Conservation (phyloP, 345 rosid species). For the Populus euphratica region DNA sequence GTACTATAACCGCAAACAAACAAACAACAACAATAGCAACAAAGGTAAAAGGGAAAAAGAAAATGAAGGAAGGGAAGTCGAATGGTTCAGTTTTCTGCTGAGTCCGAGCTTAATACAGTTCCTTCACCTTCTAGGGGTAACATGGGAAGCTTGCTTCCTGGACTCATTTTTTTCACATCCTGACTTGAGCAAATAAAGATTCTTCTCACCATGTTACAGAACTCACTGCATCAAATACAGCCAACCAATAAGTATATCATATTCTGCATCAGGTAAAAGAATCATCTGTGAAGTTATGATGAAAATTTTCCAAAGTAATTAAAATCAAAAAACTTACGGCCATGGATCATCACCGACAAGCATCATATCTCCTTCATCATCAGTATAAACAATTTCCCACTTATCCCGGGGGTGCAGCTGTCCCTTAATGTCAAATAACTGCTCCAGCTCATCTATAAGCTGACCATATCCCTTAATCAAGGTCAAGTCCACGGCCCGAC, state of each 20-base stretch:
- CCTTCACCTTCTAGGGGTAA: conserved; percentile 13
- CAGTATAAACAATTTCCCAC: conserved; percentile 33
- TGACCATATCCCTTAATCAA: conserved; percentile 25
- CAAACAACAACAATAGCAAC: not conserved
- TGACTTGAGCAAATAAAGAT: conserved; percentile 27
- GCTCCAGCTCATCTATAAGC: conserved; percentile 30
- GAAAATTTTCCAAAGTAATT: not conserved
- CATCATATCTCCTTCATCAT: conserved; percentile 38
- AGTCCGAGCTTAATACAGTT: conserved; percentile 43
- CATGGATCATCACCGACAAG: conserved; percentile 38
- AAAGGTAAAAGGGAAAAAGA: not conserved
- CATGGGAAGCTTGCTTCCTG: conserved; percentile 26
- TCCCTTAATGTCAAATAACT: conserved; percentile 24
- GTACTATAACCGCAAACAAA: conserved; percentile 12
- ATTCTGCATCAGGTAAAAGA: not conserved
- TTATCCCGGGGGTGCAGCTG: conserved; percentile 28
- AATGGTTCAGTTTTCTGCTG: conserved; percentile 40
- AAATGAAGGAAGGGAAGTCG: not conserved
- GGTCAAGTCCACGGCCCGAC: conserved; percentile 32
- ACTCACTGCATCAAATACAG: conserved; percentile 13
- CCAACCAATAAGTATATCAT: not conserved
- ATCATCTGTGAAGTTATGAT: no score
- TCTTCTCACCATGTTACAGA: conserved; percentile 33
- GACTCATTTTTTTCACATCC: conserved; percentile 32
- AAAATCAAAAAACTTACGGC: conserved; percentile 18